phyloP scores from a whole-genome alignment of 2,329 filamentous ascomycete species.

The Colletotrichum magnum region DNA sequence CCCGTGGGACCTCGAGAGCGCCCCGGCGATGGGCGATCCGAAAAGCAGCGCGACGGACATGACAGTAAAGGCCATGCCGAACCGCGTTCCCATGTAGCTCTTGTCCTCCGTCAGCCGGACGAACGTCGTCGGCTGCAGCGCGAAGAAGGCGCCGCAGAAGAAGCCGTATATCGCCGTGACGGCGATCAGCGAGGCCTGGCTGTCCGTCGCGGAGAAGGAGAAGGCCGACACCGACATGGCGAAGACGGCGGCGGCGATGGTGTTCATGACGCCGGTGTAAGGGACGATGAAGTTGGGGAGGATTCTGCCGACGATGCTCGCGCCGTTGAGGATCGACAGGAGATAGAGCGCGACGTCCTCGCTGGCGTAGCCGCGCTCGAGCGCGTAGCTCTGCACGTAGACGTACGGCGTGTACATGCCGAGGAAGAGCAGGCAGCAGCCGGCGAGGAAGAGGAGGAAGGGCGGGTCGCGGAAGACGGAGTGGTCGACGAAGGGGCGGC shows the following conservation, averaged over 20 bases:
- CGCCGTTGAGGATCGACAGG: constrained; percentile 60
- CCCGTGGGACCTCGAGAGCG: constrained; percentile 41
- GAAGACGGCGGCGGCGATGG: constrained; percentile 31
- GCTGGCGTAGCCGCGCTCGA: constrained; percentile 51
- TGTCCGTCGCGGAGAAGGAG: constrained; percentile 25
- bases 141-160: constrained; percentile 53
- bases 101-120: constrained; percentile 50
- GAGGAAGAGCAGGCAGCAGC: constrained; percentile 57
- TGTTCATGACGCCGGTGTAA: constrained; percentile 52
- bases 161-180: constrained; percentile 41
- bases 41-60: constrained; percentile 49
- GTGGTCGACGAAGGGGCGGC: constrained; percentile 43
- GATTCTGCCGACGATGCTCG: constrained; percentile 60
- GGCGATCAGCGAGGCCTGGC: constrained; percentile 34
- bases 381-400: constrained; percentile 59
- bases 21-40: constrained; percentile 50
- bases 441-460: constrained; percentile 54
- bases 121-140: constrained; percentile 54
- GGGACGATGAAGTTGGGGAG: constrained; percentile 55
- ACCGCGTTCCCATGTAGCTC: constrained; percentile 53
- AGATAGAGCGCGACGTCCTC: constrained; percentile 54
- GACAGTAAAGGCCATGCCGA: constrained; percentile 53
- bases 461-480: constrained; percentile 53
- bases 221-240: constrained; percentile 42
- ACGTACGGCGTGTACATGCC: constrained; percentile 64